Conservation (phyloP, 2,329 filamentous ascomycete genomes). For the Pseudocercospora cruenta region DNA sequence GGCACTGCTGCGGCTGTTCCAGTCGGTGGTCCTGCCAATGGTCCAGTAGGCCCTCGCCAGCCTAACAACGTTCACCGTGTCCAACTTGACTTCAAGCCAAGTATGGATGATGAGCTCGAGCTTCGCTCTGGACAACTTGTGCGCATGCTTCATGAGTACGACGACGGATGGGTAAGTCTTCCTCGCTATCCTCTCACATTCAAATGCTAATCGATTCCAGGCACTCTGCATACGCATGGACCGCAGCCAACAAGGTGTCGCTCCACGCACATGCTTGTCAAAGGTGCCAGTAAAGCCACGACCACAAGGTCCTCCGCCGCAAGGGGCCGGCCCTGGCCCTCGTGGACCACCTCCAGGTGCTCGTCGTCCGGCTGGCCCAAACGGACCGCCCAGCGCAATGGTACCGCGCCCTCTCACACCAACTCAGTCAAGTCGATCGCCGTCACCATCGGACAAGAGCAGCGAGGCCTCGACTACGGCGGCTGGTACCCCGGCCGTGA, state of each 20-base stretch:
- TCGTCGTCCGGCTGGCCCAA: conserved; percentile 40
- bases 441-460: conserved; percentile 21
- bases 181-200: background rate
- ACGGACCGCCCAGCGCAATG: conserved; percentile 24
- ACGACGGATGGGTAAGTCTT: conserved; percentile 89
- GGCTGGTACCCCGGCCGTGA: conserved; percentile 36
- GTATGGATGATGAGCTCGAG: conserved; percentile 87
- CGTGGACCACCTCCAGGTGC: conserved; percentile 31
- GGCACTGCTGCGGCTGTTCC: conserved; percentile 43
- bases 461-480: conserved; percentile 21
- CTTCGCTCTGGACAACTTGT: conserved; percentile 82
- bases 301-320: conserved; percentile 54
- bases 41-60: conserved; percentile 41
- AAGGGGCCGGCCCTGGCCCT: conserved; percentile 23
- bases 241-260: conserved; percentile 88
- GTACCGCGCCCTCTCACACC: conserved; percentile 34
- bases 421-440: conserved; percentile 20
- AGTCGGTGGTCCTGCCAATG: conserved; percentile 35
- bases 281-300: conserved; percentile 89
- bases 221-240: conserved; percentile 90
- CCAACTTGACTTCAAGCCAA: conserved; percentile 90
- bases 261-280: conserved; percentile 89
- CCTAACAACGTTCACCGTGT: conserved; percentile 80
- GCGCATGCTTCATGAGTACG: conserved; percentile 89
- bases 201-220: conserved; percentile 49